Base-by-base conservation (phyloP, 805 yeast species). In the Metschnikowia proteae region DNA sequence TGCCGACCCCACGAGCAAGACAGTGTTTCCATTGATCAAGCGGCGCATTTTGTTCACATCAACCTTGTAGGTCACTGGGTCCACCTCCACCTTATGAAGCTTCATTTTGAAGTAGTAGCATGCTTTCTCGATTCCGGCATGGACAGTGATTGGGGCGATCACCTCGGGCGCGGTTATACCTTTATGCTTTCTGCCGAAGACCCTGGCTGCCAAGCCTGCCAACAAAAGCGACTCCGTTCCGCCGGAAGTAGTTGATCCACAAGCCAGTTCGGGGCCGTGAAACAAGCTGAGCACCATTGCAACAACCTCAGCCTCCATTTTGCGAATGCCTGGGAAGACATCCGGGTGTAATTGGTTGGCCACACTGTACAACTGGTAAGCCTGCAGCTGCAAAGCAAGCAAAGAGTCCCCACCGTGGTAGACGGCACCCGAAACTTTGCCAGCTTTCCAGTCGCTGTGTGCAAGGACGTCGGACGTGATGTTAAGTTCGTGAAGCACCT, bases 281-380 rank as follows among this genome's bases (percentile, higher is more conserved):
- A 85, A 92, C 59, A 91, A 61, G 17, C 74, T 76, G 53, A 94
- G 71, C 4, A 86, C 91, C 98, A 94, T 94, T 1, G 92, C 74
- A 3, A 92, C 97, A 8, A 91, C 88, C 61, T 94, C 98, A 5
- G 96, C 74, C 63, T 92, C 99, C 96, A 92, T 91, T 65, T 92
- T 90, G 38, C 99, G 81, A 6, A 92, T 87, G 5, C 95, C 98
- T 0, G 98, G 99, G 62, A 92, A 92, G 3, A 90, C 94, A 67
- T 92, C 98, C 0, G 99, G 99, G 64, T 92, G 99, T 45, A 92
- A 73, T 68, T 94, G 99, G 68, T 94, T 92, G 2, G 97, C 89
- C 25, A 91, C 90, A 5, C 94, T 81, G 65, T 80, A 91, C 60
- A 78, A 78, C 46, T 81, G 78, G 64, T 81, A 91, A 0, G 96